These are phyloP conservation scores for Tricholoma flavovirens DNA, from an alignment of 768 basidiomycete genomes.

Conservation along the genomic window DNA sequence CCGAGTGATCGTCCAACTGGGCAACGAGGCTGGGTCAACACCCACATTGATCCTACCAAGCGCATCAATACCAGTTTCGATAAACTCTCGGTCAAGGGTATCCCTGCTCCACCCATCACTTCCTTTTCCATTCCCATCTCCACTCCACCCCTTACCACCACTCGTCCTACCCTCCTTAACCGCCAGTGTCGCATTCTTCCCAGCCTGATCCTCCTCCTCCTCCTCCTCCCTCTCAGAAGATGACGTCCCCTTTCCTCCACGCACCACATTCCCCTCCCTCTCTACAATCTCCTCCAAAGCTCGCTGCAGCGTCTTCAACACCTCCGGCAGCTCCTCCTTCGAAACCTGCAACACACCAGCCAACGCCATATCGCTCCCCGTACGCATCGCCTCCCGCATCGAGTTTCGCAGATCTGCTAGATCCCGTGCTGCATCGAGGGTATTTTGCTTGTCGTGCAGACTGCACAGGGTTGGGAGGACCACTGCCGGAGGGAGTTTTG, in stretches of 20 bases:
- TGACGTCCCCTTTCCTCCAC: neutral
- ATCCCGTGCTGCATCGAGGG: conserved; percentile 47
- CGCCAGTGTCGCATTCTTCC: too few species aligned
- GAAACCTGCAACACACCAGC: conserved; percentile 55
- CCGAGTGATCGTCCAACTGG: too few species aligned
- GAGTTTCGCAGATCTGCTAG: conserved; percentile 49
- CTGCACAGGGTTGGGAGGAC: conserved; percentile 19
- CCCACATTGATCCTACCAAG: too few species aligned
- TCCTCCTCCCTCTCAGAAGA: neutral
- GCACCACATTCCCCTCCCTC: conserved; percentile 10
- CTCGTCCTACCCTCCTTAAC: too few species aligned
- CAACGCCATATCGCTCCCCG: conserved; percentile 60
- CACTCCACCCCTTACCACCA: too few species aligned
- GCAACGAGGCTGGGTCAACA: too few species aligned
- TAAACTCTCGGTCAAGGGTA: too few species aligned
- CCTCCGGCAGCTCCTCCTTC: conserved; percentile 70
- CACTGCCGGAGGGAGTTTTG: conserved; percentile 5
- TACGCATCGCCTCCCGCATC: conserved; percentile 51
- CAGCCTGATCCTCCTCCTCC: too few species aligned
- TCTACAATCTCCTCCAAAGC: conserved; percentile 48
- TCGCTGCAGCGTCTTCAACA: conserved; percentile 73
- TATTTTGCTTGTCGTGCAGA: conserved; percentile 34
- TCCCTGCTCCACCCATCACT: too few species aligned
- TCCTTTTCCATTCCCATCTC: too few species aligned
- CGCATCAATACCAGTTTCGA: too few species aligned